Percentiles rank a stretch among this genome's conserved stretches.
These are phyloP conservation scores for Cercospora nicotianae DNA, from an alignment of 2,329 filamentous ascomycete species.

Conservation along the genomic window DNA sequence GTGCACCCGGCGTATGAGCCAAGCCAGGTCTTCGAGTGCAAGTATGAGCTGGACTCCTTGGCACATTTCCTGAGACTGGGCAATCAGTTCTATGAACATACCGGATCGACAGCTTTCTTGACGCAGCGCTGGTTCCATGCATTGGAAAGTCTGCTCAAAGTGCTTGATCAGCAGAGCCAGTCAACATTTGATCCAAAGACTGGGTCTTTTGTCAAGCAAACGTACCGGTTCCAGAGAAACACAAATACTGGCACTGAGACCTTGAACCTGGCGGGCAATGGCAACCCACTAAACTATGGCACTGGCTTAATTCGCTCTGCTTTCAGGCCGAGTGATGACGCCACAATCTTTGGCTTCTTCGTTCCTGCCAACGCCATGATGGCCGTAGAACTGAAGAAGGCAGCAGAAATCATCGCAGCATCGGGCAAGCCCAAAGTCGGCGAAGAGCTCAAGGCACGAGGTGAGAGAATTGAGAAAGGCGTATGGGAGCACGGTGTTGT, in stretches of 20 bases:
- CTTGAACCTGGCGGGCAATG: conserved; percentile 74
- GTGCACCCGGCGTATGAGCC: conserved; percentile 89
- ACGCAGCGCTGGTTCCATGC: conserved; percentile 76
- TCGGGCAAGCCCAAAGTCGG: conserved; percentile 57
- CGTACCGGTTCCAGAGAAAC: conserved; percentile 81
- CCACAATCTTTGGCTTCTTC: conserved; percentile 89
- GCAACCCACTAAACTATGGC: conserved; percentile 84
- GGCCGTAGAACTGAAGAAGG: conserved; percentile 78
- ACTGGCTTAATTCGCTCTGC: conserved; percentile 88
- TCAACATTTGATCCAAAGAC: conserved; percentile 74
- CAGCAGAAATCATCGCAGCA: conserved; percentile 66
- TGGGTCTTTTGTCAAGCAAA: conserved; percentile 65
- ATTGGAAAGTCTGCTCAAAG: conserved; percentile 68
- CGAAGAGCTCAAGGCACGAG: conserved; percentile 55
- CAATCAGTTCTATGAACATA: conserved; percentile 84
- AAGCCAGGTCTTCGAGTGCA: conserved; percentile 90
- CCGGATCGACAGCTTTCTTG: conserved; percentile 74
- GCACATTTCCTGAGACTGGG: conserved; percentile 84
- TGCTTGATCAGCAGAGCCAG: conserved; percentile 75
- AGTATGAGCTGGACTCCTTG: conserved; percentile 95
- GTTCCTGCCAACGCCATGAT: conserved; percentile 98
- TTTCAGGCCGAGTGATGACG: conserved; percentile 92
- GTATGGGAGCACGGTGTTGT: conserved; percentile 84
- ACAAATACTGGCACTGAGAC: conserved; percentile 89
- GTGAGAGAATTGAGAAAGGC: conserved; percentile 68